These are phyloP conservation scores for Croton laevigatus DNA, from an alignment of 441 rosid genomes.

Conservation along the genomic window DNA sequence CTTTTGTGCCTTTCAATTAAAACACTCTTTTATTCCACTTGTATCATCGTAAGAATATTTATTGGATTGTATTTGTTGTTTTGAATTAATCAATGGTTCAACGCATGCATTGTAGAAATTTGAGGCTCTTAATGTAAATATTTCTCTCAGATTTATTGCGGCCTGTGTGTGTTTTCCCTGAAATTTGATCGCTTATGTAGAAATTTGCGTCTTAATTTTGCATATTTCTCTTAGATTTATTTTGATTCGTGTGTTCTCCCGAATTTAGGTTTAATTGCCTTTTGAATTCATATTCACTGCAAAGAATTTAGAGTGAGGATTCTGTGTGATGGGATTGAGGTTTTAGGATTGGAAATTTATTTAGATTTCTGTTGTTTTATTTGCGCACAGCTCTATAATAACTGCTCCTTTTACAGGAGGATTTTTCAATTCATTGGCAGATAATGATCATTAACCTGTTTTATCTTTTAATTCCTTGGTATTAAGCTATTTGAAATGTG, in stretches of 20 bases:
- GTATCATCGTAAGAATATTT: not conserved
- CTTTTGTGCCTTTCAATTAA: not conserved
- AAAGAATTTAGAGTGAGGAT: not conserved
- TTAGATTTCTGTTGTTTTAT: not conserved
- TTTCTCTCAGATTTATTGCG: not conserved
- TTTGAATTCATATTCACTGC: not conserved
- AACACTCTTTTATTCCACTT: not conserved
- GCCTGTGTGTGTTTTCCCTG: not conserved
- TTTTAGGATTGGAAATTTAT: not conserved
- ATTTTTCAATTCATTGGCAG: not conserved
- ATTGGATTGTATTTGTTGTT: not conserved
- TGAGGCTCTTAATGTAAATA: not conserved
- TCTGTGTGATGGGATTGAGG: not conserved
- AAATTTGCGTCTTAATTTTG: not conserved
- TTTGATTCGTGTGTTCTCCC: not conserved
- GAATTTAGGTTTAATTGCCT: not conserved
- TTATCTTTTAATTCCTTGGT: not conserved
- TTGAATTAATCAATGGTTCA: not conserved
- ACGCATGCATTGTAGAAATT: slow-evolving; percentile 4
- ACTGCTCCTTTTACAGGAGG: too few species aligned
- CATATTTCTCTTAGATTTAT: not conserved
- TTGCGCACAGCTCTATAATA: not conserved
- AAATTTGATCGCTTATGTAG: not conserved
- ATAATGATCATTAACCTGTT: not conserved
- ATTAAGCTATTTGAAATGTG: not conserved